A percentile compares a stretch with the other conserved stretches of the same genome.
Conservation (phyloP, 148 eudicot genomes). For the Rhododendron molle region DNA sequence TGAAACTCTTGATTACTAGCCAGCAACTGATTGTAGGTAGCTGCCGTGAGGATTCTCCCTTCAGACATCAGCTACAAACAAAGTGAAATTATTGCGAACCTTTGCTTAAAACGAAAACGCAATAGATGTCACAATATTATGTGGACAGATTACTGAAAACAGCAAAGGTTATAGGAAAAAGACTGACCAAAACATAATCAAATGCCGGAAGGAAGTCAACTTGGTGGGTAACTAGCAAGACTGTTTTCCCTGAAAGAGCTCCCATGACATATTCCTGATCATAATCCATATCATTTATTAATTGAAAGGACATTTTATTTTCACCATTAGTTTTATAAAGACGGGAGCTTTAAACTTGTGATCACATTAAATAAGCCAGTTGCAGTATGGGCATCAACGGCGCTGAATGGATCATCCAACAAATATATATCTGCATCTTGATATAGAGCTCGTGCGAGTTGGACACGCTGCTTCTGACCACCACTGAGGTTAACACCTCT, state of each 20-base stretch:
- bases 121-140: not conserved
- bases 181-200: slow-evolving; percentile 74
- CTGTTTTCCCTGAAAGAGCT: slow-evolving; percentile 74
- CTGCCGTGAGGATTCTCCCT: slow-evolving; percentile 65
- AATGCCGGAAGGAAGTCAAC: slow-evolving; percentile 95
- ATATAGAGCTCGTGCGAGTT: slow-evolving; percentile 92
- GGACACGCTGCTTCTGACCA: slow-evolving; percentile 89
- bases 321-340: not conserved
- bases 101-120: not conserved
- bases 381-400: slow-evolving; percentile 97
- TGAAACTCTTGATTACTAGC: slow-evolving; percentile 61
- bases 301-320: not conserved
- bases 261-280: slow-evolving; percentile 82
- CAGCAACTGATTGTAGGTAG: slow-evolving; percentile 56
- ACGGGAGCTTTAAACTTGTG: not conserved
- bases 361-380: slow-evolving; percentile 73
- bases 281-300: not conserved
- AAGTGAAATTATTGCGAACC: not conserved
- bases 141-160: not conserved
- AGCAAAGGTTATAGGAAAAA: not conserved
- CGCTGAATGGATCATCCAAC: slow-evolving; percentile 94
- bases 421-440: slow-evolving; percentile 83
- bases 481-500: slow-evolving; percentile 95
- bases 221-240: slow-evolving; percentile 92
- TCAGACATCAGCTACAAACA: slow-evolving; percentile 73